Evolutionary conservation across 495 filamentous ascomycete species (phyloP).

Genomic region (Hyaloscypha bicolor): DNA sequence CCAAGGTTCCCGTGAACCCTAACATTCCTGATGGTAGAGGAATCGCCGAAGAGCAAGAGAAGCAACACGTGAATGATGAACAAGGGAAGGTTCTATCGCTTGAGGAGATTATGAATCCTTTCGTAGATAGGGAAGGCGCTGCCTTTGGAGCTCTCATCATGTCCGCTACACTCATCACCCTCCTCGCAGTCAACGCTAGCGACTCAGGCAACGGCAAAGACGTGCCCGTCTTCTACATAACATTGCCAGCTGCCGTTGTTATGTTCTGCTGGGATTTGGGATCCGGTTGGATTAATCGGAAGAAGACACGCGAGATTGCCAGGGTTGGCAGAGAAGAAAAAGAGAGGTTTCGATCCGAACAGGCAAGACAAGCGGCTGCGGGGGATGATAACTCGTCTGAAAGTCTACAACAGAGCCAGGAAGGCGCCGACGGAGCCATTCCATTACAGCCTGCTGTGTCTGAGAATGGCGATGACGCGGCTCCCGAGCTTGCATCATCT

Average conservation of each 20-base stretch:
- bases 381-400: neutral
- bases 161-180: slow-evolving; percentile 52
- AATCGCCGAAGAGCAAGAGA: slow-evolving; percentile 55
- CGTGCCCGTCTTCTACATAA: slow-evolving; percentile 60
- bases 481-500: slow-evolving; percentile 53
- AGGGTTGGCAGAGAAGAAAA: slow-evolving; percentile 38
- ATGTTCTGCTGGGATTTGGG: slow-evolving; percentile 64
- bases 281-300: slow-evolving; percentile 58
- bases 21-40: slow-evolving; percentile 65
- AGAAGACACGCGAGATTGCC: slow-evolving; percentile 62
- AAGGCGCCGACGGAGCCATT: neutral
- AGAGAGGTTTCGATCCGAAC: slow-evolving; percentile 25
- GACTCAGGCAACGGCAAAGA: slow-evolving; percentile 42
- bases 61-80: slow-evolving; percentile 44
- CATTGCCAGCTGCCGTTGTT: slow-evolving; percentile 61
- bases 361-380: neutral
- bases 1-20: slow-evolving; percentile 61
- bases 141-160: slow-evolving; percentile 62
- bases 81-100: slow-evolving; percentile 56
- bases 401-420: neutral
- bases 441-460: slow-evolving; percentile 43
- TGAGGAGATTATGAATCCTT: slow-evolving; percentile 73
- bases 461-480: slow-evolving; percentile 60
- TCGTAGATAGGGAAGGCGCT: slow-evolving; percentile 63
- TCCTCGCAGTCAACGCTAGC: slow-evolving; percentile 58